Evolutionary conservation across 352 stramenopile species (phyloP).

Genomic region (Phytophthora megakarya): DNA sequence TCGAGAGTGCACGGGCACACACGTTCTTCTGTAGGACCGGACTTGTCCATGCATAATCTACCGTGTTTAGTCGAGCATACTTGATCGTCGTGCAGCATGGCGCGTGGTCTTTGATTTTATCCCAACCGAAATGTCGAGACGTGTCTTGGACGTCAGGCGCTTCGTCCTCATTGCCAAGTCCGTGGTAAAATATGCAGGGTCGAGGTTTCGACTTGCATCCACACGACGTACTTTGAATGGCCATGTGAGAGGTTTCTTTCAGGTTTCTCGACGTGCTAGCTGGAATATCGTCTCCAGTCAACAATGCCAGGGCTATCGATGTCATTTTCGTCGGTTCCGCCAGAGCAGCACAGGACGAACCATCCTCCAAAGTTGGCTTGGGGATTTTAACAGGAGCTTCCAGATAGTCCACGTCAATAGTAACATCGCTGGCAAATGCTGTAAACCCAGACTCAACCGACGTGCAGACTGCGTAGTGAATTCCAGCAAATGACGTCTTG

Average conservation of each 20-base stretch:
- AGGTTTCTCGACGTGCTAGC: conserved; percentile 13
- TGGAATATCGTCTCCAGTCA: conserved; percentile 18
- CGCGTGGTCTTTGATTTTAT: conserved; percentile 20
- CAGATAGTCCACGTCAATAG: conserved; percentile 37
- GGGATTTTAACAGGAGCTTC: conserved; percentile 9
- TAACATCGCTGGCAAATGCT: conserved; percentile 32
- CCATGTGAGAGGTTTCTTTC: conserved; percentile 22
- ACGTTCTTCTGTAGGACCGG: conserved; percentile 37
- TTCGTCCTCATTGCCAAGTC: conserved; percentile 32
- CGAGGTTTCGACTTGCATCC: conserved; percentile 30
- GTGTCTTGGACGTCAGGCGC: conserved; percentile 22
- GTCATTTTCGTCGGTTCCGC: conserved; percentile 8
- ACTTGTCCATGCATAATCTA: conserved; percentile 54
- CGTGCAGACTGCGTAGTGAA: conserved; percentile 36
- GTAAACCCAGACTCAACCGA: conserved; percentile 26
- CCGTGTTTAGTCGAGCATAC: conserved; percentile 54
- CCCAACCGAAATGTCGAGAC: conserved; percentile 25
- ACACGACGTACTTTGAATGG: conserved; percentile 16
- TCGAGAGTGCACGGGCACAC: conserved; percentile 35
- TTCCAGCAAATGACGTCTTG: conserved; percentile 31
- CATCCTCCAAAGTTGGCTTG: not conserved
- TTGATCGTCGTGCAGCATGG: conserved; percentile 39
- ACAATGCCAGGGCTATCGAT: conserved; percentile 12
- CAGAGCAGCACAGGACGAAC: conserved; percentile 6
- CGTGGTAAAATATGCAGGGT: conserved; percentile 36